Evolutionary conservation across 2,329 filamentous ascomycete species (phyloP).

Genomic region (Fusarium napiforme): DNA sequence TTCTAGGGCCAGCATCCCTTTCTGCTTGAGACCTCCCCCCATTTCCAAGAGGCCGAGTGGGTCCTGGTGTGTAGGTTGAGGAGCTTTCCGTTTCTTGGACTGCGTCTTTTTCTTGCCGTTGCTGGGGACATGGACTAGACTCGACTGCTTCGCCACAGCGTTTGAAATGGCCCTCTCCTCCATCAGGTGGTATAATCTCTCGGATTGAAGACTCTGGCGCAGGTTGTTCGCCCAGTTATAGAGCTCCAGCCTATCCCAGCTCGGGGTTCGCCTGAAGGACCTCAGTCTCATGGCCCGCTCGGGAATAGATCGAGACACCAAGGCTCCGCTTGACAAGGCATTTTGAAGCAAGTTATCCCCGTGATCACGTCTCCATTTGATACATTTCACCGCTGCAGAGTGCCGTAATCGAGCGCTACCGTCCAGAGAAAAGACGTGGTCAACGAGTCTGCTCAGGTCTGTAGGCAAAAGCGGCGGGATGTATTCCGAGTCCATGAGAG

Average conservation of each 20-base stretch:
- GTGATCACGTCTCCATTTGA: conserved; percentile 71
- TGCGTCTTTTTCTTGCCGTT: background rate
- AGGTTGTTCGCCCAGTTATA: conserved; percentile 53
- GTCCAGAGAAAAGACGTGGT: conserved; percentile 79
- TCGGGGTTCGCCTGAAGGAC: conserved; percentile 27
- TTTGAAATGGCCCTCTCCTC: conserved; percentile 28
- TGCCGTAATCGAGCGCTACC: conserved; percentile 86
- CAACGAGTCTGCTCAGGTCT: conserved; percentile 77
- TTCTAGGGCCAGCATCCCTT: conserved; percentile 76
- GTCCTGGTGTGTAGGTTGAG: conserved; percentile 66
- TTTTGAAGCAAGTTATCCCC: conserved; percentile 30
- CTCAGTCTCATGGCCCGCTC: conserved; percentile 32
- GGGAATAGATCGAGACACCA: conserved; percentile 30
- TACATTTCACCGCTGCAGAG: conserved; percentile 81
- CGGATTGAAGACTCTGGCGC: conserved; percentile 50
- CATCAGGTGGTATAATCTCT: conserved; percentile 44
- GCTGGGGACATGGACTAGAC: conserved; percentile 27
- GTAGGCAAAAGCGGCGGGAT: conserved; percentile 81
- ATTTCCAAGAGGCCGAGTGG: conserved; percentile 82
- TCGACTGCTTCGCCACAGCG: conserved; percentile 26
- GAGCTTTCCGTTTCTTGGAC: conserved; percentile 9
- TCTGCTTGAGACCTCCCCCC: conserved; percentile 71
- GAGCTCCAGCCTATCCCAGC: conserved; percentile 49
- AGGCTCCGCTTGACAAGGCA: conserved; percentile 29
- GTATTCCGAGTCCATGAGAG: conserved; percentile 93